Base-by-base conservation (phyloP, 148 eudicot species). In the Rhododendron molle region DNA sequence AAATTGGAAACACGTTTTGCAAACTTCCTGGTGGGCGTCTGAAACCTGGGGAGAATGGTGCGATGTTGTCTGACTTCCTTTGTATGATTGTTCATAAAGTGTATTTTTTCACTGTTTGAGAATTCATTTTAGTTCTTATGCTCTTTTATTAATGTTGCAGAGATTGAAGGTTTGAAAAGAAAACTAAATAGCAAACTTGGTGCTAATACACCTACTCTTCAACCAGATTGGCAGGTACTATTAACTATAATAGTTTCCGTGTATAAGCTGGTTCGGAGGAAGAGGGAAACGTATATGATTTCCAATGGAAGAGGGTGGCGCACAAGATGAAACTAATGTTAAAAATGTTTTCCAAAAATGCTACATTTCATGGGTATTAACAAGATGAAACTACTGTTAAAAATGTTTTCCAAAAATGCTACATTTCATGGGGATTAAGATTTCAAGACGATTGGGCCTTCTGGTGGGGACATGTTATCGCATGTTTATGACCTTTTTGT, bases 21-120 rank as follows among this genome's bases (percentile, higher is more conserved):
- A 96, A 96, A 87, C 98, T 96, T 87, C 99, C 99, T 34, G 99
- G 99, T 76, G 99, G 99, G 28, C 95, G 98, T 69, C 81, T 96
- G 90, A 96, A 94, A 89, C 97, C 99, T 43, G 99, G 98, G 78
- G 98, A 96, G 89, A 95, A 93, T 90, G 98, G 98, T 95, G 28
- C 10, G 34, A 26, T 67, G 73, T 28, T 67, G 23, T 77, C 54
- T 20, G 32, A 9, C 28, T 76, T 58, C 67, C 43, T 5, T 30
- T 65, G 54, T 40, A 49, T 81, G 26, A 28, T 8, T 26, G 16
- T 40, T 30, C 26, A 10, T 34, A 47, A 44, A 69, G 21, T 69
- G 11, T 12, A 58, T 46, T 65, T 85, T 30, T 58, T 34, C 46
- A 49, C n/a, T 18, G 28, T 82, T 71, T 38, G 36, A 43, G 65